Evolutionary conservation across 345 rosid genomes (phyloP).

Genomic region (Firmiana major): DNA sequence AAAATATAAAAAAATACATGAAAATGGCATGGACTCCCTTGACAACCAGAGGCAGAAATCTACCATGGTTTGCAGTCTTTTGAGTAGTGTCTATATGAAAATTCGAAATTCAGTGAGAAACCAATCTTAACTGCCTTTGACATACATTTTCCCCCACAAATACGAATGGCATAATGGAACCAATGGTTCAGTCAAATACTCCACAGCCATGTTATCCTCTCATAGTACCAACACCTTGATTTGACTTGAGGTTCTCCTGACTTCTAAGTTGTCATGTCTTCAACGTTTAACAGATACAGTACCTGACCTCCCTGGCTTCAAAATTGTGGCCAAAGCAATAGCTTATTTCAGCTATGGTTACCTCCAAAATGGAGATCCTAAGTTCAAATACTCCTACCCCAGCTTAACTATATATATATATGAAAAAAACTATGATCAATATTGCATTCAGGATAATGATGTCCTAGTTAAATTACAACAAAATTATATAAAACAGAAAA

Average conservation of each 20-base stretch:
- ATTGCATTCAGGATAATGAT: neutral
- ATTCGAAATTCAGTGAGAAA: neutral
- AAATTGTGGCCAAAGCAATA: neutral
- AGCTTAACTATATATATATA: neutral
- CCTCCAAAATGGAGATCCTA: neutral
- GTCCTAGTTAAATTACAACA: neutral
- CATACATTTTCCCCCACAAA: neutral
- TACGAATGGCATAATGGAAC: neutral
- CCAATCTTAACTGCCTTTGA: neutral
- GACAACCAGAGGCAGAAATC: neutral
- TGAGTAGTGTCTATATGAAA: neutral
- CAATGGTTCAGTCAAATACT: too few relatives aligned
- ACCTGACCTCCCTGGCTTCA: neutral
- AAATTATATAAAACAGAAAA: neutral
- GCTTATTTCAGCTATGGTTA: neutral
- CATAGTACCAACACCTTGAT: neutral
- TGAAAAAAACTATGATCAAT: neutral
- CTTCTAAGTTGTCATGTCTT: neutral
- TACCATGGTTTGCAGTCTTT: neutral
- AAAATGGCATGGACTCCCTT: neutral
- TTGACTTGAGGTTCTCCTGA: neutral
- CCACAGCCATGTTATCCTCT: neutral
- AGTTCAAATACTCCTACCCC: neutral
- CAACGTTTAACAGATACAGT: neutral
- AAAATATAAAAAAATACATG: too few relatives aligned